Conservation (phyloP, 352 stramenopile genomes). For the Phytophthora rubi region DNA sequence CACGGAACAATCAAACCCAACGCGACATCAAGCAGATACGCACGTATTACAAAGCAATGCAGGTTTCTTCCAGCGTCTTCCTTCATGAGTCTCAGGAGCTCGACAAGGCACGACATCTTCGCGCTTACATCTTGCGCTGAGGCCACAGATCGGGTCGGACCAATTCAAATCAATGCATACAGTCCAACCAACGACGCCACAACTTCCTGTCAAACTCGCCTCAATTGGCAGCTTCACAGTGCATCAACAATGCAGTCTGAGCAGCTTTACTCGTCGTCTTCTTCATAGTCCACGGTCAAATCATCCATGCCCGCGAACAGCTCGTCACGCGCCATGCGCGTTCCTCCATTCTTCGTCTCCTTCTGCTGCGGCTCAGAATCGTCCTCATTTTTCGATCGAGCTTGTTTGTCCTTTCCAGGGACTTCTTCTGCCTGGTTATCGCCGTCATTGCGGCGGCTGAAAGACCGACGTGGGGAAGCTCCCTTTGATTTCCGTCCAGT, state of each 20-base stretch:
- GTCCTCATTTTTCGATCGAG: constrained; percentile 35
- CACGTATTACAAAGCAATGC: constrained; percentile 55
- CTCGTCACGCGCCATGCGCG: constrained; percentile 42
- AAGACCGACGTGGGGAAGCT: constrained; percentile 36
- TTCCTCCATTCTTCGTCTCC: constrained; percentile 38
- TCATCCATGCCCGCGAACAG: constrained; percentile 77
- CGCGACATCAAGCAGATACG: constrained; percentile 45
- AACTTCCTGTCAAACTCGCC: constrained; percentile 20
- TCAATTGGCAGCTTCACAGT: constrained; percentile 17
- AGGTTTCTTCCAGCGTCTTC: constrained; percentile 28
- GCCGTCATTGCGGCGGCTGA: constrained; percentile 32
- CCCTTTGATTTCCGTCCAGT: constrained; percentile 38
- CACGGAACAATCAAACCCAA: constrained; percentile 42
- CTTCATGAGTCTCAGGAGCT: constrained; percentile 22
- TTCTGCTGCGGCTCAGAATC: constrained; percentile 38
- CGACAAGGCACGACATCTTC: constrained; percentile 20
- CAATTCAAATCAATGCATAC: constrained; percentile 41
- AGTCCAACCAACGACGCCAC: constrained; percentile 35
- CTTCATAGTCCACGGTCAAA: constrained; percentile 83
- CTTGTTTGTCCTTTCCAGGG: constrained; percentile 28
- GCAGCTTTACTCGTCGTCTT: constrained; percentile 65
- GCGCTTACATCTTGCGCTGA: constrained; percentile 25
- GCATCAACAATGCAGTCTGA: constrained; percentile 23
- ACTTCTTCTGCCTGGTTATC: constrained; percentile 33
- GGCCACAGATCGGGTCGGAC: constrained; percentile 21